Evolutionary conservation across 805 yeast genomes (phyloP), one percentile per base, ranked within the genome.

Genomic region (Saccharomyces cerevisiae): DNA sequence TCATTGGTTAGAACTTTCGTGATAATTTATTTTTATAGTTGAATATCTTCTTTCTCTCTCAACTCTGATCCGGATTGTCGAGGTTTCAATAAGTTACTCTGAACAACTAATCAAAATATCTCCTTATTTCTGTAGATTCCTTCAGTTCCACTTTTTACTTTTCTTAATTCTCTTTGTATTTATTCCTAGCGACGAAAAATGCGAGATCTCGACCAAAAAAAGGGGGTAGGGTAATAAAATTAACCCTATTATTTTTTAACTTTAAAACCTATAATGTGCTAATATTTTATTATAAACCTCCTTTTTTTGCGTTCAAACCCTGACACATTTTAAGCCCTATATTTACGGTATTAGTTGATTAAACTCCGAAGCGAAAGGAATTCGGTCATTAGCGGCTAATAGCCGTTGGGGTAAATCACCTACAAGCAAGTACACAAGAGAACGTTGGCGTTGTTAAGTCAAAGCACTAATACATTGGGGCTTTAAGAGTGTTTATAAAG

Each of bases 1-100:
- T 73, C 75, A 72, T 71, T 43, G 24, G 24, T 17, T 36, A 36
- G 22, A 17, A 9, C 22, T 36, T 17, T 36, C 24, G 43, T 48
- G 50, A 28, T 30, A 29, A n/a, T 13, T 17, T 47, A 29, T 48
- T 48, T 48, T 29, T 17, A 36, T 8, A 9, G 43, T 36, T 36
- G 22, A 54, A 17, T 32, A 41, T 2, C 21, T 26, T 43, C 46
- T 51, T 51, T 14, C n/a, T 41, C 30, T 43, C 47, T 26, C 29
- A 26, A 48, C 22, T 48, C 31, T n/a, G 26, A 22, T 48, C 31
- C 13, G 43, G 22, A 36, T 36, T 4, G 22, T 36, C 9, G 43
- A 36, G 43, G 3, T 6, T 36, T 36, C 4, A 36, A 17, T 36
- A 9, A 36, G 22, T 2, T 36, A 8, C 24, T 17, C 3, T 36